Base-by-base conservation (phyloP, 768 basidiomycete genomes). In the Lactarius evosmus region DNA sequence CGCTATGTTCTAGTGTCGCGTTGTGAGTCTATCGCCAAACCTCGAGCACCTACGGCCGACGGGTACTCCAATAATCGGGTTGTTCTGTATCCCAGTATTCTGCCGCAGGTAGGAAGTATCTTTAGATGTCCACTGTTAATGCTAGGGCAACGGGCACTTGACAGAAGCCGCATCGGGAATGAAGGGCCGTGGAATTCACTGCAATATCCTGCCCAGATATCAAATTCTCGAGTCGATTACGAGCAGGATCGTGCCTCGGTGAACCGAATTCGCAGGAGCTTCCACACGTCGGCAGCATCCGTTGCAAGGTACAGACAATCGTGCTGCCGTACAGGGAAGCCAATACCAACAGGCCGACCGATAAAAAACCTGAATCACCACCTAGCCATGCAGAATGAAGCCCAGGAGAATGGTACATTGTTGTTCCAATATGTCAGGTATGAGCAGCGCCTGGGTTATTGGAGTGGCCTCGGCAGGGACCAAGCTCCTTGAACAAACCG, bases 401-500 rank as follows among this genome's bases (percentile, higher is more conserved):
- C 57, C 17, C 17, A 33, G 25, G 44, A 6, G 12, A 57, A 22
- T 16, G 0, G 27, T 0, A 79, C 78, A 53, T 81, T 72, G 69
- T 80, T 82, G 72, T 84, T 85, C 85, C 85, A 86, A 0, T 84
- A 83, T 68, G 73, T 80, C 1, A 82, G 80, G 68, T 87, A n/a
- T 87, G 22, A 77, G 70, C 72, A 3, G 74, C 76, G 36, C 93
- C 93, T 1, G 85, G 78, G 49, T 92, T 76, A 19, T 82, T 76
- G 65, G 98, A 80, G 33, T n/a, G n/a, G n/a, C n/a, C n/a, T n/a
- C 75, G 76, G 75, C 96, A 98, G 0, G 96, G 95, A 0, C 96
- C 96, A 25, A 96, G 85, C 72, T 98, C 95, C 69, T 96, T 93
- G 17, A 98, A 79, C 27, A 97, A 82, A 11, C 95, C 95, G 1